Conservation (phyloP, 1,284 basidiomycete genomes). For the Trichosporon coremiiforme region DNA sequence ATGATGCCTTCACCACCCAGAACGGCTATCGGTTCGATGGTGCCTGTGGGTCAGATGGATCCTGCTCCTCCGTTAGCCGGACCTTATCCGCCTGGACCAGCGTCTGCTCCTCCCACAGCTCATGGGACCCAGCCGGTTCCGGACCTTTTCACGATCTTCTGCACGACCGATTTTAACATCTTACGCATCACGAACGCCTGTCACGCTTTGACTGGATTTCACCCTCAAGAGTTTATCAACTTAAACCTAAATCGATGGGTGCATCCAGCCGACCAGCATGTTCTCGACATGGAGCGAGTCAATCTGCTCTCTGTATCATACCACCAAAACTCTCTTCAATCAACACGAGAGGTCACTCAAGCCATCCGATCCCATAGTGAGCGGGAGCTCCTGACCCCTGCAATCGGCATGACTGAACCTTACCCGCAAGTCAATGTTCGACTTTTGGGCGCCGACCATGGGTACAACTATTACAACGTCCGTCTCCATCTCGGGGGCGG, state of each 20-base stretch:
- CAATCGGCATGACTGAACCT: conserved; percentile 49
- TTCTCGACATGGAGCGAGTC: conserved; percentile 40
- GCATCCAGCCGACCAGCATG: conserved; percentile 43
- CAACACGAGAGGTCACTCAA: conserved; percentile 34
- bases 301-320: conserved; percentile 40
- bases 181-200: conserved; percentile 40
- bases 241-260: conserved; percentile 46
- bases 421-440: conserved; percentile 52
- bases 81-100: background rate
- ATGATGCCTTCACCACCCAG: conserved; percentile 6
- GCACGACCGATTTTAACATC: conserved; percentile 48
- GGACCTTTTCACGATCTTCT: conserved; percentile 45
- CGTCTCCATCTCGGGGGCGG: conserved; percentile 52
- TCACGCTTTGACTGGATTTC: conserved; percentile 44
- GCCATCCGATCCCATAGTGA: conserved; percentile 29
- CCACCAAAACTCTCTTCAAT: conserved; percentile 33
- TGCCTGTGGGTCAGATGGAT: conserved; percentile 9
- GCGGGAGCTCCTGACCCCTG: conserved; percentile 46
- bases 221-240: conserved; percentile 50
- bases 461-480: conserved; percentile 45
- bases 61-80: background rate
- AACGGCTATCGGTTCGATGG: conserved; percentile 12
- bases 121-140: conserved; percentile 11
- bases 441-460: conserved; percentile 40
- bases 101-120: conserved; percentile 9